phyloP scores from a whole-genome alignment of 2,329 filamentous ascomycete species.

The Cercospora zeina region DNA sequence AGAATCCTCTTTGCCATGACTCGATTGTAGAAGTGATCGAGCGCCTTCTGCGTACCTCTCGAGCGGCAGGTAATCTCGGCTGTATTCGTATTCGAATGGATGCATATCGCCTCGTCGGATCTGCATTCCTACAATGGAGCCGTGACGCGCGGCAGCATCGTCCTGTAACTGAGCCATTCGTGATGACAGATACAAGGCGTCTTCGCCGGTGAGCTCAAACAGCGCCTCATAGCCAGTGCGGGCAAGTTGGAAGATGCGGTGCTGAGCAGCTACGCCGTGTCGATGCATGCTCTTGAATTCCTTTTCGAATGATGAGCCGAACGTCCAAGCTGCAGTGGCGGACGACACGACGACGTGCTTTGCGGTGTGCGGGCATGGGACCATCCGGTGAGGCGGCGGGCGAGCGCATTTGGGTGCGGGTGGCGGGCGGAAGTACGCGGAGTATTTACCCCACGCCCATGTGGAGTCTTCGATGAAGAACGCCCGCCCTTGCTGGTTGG shows the following conservation, averaged over 20 bases:
- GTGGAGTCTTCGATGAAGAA: slow-evolving; percentile 85
- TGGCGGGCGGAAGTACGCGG: slow-evolving; percentile 68
- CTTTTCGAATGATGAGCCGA: slow-evolving; percentile 60
- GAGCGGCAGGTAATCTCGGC: slow-evolving; percentile 74
- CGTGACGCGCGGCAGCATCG: slow-evolving; percentile 49
- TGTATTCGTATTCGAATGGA: slow-evolving; percentile 78
- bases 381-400: slow-evolving; percentile 71
- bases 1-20: slow-evolving; percentile 57
- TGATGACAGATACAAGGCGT: slow-evolving; percentile 63
- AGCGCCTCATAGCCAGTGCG: slow-evolving; percentile 71
- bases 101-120: slow-evolving; percentile 78
- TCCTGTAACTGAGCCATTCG: slow-evolving; percentile 60
- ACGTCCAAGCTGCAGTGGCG: slow-evolving; percentile 64
- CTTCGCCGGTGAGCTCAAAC: slow-evolving; percentile 67
- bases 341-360: slow-evolving; percentile 73
- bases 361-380: slow-evolving; percentile 76
- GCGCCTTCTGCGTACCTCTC: slow-evolving; percentile 56
- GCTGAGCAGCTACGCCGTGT: slow-evolving; percentile 45
- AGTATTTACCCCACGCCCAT: slow-evolving; percentile 78
- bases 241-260: slow-evolving; percentile 67
- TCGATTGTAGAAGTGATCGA: slow-evolving; percentile 18
- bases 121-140: slow-evolving; percentile 69
- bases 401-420: slow-evolving; percentile 66
- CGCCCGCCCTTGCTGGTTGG: slow-evolving; percentile 68
- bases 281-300: slow-evolving; percentile 43